Conservation (phyloP, 1,284 basidiomycete genomes). For the Schizopora paradoxa region DNA sequence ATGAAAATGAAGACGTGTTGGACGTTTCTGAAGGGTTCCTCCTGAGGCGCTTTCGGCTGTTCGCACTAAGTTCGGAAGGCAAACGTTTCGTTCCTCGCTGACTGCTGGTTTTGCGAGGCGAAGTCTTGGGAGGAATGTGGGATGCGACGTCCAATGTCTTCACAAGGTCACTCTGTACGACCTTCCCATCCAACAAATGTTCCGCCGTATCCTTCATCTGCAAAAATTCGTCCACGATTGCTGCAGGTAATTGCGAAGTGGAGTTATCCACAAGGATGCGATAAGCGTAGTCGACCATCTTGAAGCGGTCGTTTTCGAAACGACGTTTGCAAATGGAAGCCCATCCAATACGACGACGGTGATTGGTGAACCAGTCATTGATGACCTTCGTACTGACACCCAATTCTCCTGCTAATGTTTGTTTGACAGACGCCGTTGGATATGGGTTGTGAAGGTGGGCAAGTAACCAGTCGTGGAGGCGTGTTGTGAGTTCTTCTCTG, state of each 20-base stretch:
- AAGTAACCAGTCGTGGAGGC: slow-evolving; percentile 43
- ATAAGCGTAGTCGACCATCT: slow-evolving; percentile 37
- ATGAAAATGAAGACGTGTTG: no score
- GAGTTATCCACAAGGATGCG: slow-evolving; percentile 33
- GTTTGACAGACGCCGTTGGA: slow-evolving; percentile 31
- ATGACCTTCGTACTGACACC: slow-evolving; percentile 30
- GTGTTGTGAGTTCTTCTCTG: no score
- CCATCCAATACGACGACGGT: slow-evolving; percentile 50
- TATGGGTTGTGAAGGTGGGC: slow-evolving; percentile 47
- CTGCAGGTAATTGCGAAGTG: slow-evolving; percentile 20
- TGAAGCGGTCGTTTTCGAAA: slow-evolving; percentile 35
- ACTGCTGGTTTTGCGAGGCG: no score
- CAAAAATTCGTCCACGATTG: slow-evolving; percentile 30
- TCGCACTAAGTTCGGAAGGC: no score
- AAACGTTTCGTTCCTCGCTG: slow-evolving; percentile 14
- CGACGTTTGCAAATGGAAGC: slow-evolving; percentile 33
- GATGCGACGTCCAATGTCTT: no score
- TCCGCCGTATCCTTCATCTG: slow-evolving; percentile 31
- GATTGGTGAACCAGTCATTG: slow-evolving; percentile 45
- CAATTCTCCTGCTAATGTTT: slow-evolving; percentile 24
- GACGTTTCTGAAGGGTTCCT: no score
- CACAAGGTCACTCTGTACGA: no score
- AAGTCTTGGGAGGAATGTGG: no score
- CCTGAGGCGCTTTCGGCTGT: no score
- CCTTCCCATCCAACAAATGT: slow-evolving; percentile 29